A percentile compares a stretch with the other conserved stretches of the same genome.
These are phyloP conservation scores for Senna tora DNA, from an alignment of 306 rosid genomes.

Conservation along the genomic window DNA sequence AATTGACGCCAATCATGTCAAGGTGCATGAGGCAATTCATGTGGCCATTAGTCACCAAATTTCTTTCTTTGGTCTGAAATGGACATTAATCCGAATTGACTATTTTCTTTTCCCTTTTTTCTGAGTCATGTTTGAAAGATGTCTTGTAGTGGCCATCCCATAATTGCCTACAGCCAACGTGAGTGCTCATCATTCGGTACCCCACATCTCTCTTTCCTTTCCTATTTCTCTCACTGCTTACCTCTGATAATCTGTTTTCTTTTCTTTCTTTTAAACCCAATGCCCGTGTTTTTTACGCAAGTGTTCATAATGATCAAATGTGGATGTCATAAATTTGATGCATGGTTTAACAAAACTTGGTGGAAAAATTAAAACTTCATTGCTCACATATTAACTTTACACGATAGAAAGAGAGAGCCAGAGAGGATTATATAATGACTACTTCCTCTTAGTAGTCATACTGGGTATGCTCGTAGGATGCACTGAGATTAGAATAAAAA, in stretches of 20 bases:
- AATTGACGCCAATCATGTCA: slow-evolving; percentile 3
- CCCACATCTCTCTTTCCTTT: background rate
- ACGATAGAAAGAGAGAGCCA: background rate
- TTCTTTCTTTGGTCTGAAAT: background rate
- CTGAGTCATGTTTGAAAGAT: background rate
- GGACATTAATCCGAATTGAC: background rate
- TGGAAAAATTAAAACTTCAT: background rate
- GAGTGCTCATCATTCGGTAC: slow-evolving; percentile 37
- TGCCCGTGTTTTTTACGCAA: background rate
- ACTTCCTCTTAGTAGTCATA: too few species aligned
- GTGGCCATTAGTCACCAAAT: background rate
- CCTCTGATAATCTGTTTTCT: too few species aligned
- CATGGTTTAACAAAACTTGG: too few species aligned
- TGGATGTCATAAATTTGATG: too few species aligned
- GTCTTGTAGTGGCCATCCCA: too few species aligned
- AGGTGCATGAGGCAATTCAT: background rate
- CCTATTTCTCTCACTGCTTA: too few species aligned
- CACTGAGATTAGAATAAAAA: background rate
- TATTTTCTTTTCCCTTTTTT: background rate
- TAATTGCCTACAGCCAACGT: slow-evolving; percentile 9
- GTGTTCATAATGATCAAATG: background rate
- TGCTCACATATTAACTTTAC: background rate
- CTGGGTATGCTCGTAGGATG: background rate
- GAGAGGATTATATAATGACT: background rate
- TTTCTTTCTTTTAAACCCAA: background rate